Evolutionary conservation across 2,329 filamentous ascomycete genomes (phyloP).

Genomic region (Colletotrichum theobromicola): DNA sequence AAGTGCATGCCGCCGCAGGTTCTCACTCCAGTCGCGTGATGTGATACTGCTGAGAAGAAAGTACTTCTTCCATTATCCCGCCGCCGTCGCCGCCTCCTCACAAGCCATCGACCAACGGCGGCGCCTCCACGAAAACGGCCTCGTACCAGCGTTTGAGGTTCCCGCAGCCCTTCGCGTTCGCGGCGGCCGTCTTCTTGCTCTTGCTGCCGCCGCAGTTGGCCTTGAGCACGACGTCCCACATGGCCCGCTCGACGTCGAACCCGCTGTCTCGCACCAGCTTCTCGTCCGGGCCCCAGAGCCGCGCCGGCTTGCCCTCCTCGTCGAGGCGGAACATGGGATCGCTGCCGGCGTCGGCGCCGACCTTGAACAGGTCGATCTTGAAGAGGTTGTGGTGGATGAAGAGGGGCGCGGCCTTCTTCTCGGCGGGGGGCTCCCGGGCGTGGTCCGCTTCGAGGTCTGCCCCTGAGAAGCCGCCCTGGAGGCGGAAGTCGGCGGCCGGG

Average conservation of each 20-base stretch:
- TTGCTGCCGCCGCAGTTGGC: conserved; percentile 33
- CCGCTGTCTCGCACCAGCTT: conserved; percentile 29
- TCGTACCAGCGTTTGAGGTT: conserved; percentile 32
- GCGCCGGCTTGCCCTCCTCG: conserved; percentile 24
- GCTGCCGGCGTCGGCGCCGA: conserved; percentile 26
- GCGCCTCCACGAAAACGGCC: conserved; percentile 2
- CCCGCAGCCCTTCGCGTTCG: conserved; percentile 25
- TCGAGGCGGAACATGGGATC: conserved; percentile 23
- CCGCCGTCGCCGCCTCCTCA: background rate
- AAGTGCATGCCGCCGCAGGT: background rate
- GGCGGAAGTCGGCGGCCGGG: conserved; percentile 31
- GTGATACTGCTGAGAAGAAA: background rate
- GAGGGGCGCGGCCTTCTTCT: conserved; percentile 26
- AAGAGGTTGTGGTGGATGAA: conserved; percentile 43
- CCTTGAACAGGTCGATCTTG: conserved; percentile 36
- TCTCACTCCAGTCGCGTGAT: background rate
- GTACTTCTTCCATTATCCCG: background rate
- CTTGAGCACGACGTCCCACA: conserved; percentile 36
- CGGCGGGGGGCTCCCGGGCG: conserved; percentile 17
- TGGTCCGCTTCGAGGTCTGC: background rate
- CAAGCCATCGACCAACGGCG: background rate
- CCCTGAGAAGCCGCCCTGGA: conserved; percentile 13
- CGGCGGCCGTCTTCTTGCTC: background rate
- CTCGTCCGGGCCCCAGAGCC: conserved; percentile 33
- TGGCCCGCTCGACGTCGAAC: conserved; percentile 36